Evolutionary conservation across 2,329 filamentous ascomycete species (phyloP).

Genomic region (Xylaria arbuscula): DNA sequence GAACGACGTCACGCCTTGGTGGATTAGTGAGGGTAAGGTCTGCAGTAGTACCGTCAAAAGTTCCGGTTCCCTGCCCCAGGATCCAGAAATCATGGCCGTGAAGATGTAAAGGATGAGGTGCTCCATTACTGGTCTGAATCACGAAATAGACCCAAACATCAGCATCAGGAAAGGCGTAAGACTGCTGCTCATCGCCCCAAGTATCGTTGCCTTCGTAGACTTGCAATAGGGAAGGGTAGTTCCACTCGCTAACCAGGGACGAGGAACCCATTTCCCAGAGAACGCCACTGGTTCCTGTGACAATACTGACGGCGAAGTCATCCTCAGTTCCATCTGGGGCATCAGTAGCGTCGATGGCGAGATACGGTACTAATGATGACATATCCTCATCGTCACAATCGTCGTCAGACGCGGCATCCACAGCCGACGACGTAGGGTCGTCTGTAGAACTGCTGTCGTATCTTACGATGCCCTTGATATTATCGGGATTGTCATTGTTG

Average conservation of each 20-base stretch:
- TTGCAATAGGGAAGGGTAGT: slow-evolving; percentile 26
- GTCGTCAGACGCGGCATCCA: slow-evolving; percentile 20
- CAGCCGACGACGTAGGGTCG: slow-evolving; percentile 17
- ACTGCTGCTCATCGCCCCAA: slow-evolving; percentile 21
- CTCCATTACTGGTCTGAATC: slow-evolving; percentile 13
- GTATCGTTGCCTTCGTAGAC: slow-evolving; percentile 29
- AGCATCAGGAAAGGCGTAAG: slow-evolving; percentile 18
- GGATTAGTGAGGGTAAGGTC: slow-evolving; percentile 39
- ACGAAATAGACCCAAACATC: slow-evolving; percentile 27
- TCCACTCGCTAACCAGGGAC: slow-evolving; percentile 26
- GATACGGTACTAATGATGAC: slow-evolving; percentile 22
- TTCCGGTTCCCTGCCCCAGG: slow-evolving; percentile 48
- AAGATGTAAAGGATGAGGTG: slow-evolving; percentile 60
- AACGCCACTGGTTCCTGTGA: background rate
- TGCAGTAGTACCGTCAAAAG: slow-evolving; percentile 25
- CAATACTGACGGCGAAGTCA: slow-evolving; percentile 20
- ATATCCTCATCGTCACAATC: slow-evolving; percentile 33
- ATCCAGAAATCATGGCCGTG: slow-evolving; percentile 64
- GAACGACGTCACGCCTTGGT: slow-evolving; percentile 58
- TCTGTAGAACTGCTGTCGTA: slow-evolving; percentile 45
- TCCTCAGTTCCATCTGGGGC: slow-evolving; percentile 16
- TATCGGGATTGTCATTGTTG: slow-evolving; percentile 30
- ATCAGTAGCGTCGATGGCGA: slow-evolving; percentile 24
- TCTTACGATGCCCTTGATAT: slow-evolving; percentile 44
- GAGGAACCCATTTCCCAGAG: slow-evolving; percentile 22